Evolutionary conservation across 345 rosid genomes (phyloP), one percentile per base, ranked within the genome.

Genomic region (Hibiscus syriacus): DNA sequence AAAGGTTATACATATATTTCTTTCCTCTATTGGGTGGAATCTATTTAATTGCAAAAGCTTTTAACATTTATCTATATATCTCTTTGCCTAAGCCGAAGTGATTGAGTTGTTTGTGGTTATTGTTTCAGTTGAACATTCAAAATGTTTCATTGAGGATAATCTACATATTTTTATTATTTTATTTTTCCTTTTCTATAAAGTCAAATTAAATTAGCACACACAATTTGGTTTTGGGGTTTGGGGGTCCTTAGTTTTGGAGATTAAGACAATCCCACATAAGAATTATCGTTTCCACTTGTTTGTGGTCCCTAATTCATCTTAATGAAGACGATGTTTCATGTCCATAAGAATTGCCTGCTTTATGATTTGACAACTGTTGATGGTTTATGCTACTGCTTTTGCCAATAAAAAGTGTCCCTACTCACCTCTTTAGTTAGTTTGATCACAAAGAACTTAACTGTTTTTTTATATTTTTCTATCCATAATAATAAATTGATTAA

Each of bases 311-410:
- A 62, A 73, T 69, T 76, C 74, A 67, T 70, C 61, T 58, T 20
- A 63, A 11, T 69, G 77, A 76, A 70, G 74, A 55, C 78, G 80
- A 76, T 70, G 67, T 77, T 77, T 80, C 78, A 55, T 80, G 69
- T 76, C 74, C 81, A 70, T 78, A 67, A 64, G 75, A 78, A 63
- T 73, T 74, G 77, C 64, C 16, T 70, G 39, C 81, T 81, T 78
- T 78, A 72, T 80, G 76, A 74, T 80, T 80, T 78, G 83, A 80
- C 86, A 77, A 83, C 84, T 82, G 77, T 80, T 73, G 85, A 82
- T 48, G 74, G 81, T 72, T 83, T 76, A 74, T 78, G 84, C 83
- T 70, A 50, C 64, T 77, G 63, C 71, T 81, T 79, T 79, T 74
- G 67, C 59, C 66, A 49, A 69, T 64, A 45, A 78, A 80, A 52